A percentile compares a stretch with the other conserved stretches of the same genome.
These are phyloP conservation scores for Aspergillus oerlinghausenensis DNA, from an alignment of 2,329 filamentous ascomycete genomes.

Conservation along the genomic window DNA sequence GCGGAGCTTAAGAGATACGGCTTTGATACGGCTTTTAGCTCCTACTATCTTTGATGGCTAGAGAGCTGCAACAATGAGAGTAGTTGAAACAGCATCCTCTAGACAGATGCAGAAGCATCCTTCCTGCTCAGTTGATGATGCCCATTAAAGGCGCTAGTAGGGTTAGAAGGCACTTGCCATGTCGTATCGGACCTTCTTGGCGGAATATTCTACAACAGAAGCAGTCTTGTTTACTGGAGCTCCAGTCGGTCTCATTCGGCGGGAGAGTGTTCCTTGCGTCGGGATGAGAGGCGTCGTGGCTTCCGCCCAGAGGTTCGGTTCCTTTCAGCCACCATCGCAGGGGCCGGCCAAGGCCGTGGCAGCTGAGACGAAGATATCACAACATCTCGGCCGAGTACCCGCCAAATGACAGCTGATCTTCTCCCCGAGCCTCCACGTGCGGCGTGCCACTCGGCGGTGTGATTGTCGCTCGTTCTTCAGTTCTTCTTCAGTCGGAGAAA, in stretches of 20 bases:
- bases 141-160: not conserved
- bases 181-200: not conserved
- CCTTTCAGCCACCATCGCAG: not conserved
- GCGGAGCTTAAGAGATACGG: no score
- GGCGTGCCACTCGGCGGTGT: not conserved
- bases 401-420: not conserved
- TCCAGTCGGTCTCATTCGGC: not conserved
- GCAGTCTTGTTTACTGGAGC: not conserved
- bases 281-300: not conserved
- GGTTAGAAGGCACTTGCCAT: not conserved
- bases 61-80: no score
- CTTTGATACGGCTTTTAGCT: no score
- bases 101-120: not conserved
- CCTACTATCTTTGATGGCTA: no score
- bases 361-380: no score
- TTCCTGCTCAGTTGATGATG: not conserved
- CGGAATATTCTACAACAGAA: not conserved
- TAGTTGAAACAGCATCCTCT: not conserved
- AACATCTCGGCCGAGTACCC: not conserved
- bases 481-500: constrained; percentile 20
- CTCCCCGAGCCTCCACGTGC: not conserved
- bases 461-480: constrained; percentile 3
- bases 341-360: no score
- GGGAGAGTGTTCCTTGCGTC: not conserved
- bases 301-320: not conserved